Evolutionary conservation across 768 basidiomycete genomes (phyloP).

Genomic region (Phaffia tasmanica): DNA sequence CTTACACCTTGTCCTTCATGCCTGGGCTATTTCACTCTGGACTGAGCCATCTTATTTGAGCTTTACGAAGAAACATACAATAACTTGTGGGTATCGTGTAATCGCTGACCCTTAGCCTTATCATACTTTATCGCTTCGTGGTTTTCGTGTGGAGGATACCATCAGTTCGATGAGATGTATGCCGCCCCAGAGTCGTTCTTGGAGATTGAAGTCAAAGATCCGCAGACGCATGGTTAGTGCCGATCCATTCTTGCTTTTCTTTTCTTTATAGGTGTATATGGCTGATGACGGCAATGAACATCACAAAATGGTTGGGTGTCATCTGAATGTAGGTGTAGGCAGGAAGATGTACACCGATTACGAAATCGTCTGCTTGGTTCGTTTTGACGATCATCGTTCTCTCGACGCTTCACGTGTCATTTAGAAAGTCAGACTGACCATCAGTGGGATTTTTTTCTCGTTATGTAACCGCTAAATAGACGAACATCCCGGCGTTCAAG

Average conservation of each 20-base stretch:
- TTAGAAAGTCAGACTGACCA: no score
- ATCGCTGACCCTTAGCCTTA: not conserved
- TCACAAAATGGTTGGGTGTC: not conserved
- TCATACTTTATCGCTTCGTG: not conserved
- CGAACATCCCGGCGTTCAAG: slow-evolving; percentile 98
- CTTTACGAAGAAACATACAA: not conserved
- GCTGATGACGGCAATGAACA: not conserved
- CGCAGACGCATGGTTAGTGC: slow-evolving; percentile 80
- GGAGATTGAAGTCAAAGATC: slow-evolving; percentile 93
- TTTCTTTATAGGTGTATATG: not conserved
- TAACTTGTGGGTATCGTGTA: not conserved
- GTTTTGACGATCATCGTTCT: slow-evolving; percentile 27
- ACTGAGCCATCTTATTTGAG: not conserved
- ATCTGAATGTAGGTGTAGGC: slow-evolving; percentile 60
- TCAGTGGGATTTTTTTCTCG: not conserved
- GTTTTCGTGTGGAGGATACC: no score
- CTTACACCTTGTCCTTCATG: not conserved
- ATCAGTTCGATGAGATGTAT: slow-evolving; percentile 83
- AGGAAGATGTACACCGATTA: slow-evolving; percentile 99
- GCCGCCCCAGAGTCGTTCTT: slow-evolving; percentile 74
- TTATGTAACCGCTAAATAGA: slow-evolving; percentile 44
- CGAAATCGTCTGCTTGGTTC: slow-evolving; percentile 91
- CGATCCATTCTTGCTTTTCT: not conserved
- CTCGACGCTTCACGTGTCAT: not conserved
- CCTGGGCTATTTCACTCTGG: not conserved